Base-by-base conservation (phyloP, 805 yeast genomes). In the Lipomyces chichibuensis region DNA sequence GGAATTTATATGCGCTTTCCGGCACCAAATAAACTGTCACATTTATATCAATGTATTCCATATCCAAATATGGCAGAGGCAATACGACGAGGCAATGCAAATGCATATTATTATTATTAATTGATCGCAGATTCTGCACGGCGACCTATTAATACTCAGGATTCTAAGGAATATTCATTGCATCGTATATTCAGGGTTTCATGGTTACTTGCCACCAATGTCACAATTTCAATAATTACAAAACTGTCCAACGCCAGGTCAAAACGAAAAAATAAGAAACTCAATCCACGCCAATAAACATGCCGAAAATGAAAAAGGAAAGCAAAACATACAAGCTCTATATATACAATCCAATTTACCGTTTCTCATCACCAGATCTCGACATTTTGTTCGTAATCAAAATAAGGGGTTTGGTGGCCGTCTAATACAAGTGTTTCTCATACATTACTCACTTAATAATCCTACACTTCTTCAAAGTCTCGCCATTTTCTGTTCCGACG, bases 401-500 rank as follows among this genome's bases (percentile, higher is more conserved):
- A n/a, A n/a, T n/a, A n/a, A n/a, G n/a, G n/a, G n/a, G n/a, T n/a
- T n/a, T n/a, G n/a, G n/a, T n/a, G n/a, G n/a, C n/a, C n/a, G n/a
- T n/a, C n/a, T n/a, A n/a, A n/a, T n/a, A n/a, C n/a, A n/a, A n/a
- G n/a, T n/a, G 20, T 33, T 20, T 32, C 37, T 33, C 62, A 6
- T 55, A 37, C 9, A 52, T 17, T 11, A 9, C 23, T 55, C 33
- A 69, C 60, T 69, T 69, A 55, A 69, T 69, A 32, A 69, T 68
- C 62, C 71, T 58, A 52, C 71, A 66, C 39, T 66, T 69, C 55
- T 69, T 69, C 60, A 69, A 43, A 23, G 59, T 55, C 53, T 69
- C 71, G 9, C 71, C 71, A 32, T 49, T 43, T 46, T 69, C 71
- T 14, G 76, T 69, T 1, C 96, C 97, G 62, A 92, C 93, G 14